phyloP scores from a whole-genome alignment of 176 grass and related monocot genomes.

The Miscanthus lutarioriparius region DNA sequence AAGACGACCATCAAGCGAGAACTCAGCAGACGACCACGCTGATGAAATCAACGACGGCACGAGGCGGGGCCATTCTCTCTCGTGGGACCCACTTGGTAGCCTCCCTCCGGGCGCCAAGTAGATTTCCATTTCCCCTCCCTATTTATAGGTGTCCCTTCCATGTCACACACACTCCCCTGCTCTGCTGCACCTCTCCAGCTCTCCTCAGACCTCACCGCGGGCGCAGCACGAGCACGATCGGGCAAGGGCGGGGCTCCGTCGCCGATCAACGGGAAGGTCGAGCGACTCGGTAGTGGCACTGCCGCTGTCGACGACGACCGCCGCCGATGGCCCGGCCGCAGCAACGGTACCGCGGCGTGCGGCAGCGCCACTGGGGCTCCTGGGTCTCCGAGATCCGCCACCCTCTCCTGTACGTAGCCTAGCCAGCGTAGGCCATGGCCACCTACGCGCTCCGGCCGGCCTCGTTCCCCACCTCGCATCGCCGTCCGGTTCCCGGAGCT shows the following conservation, averaged over 20 bases:
- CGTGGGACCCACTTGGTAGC: not conserved
- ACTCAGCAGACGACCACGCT: not conserved
- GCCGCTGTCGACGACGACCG: not conserved
- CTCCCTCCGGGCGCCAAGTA: not conserved
- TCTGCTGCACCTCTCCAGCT: not conserved
- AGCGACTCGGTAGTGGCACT: not conserved
- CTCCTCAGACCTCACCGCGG: not conserved
- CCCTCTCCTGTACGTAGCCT: slow-evolving; percentile 70
- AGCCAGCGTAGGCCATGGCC: not conserved
- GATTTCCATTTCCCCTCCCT: not conserved
- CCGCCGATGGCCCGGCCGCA: slow-evolving; percentile 57
- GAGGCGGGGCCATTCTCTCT: not conserved
- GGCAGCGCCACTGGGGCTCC: slow-evolving; percentile 97
- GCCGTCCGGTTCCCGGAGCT: not conserved
- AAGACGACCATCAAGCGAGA: too few relatives aligned
- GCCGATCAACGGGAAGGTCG: not conserved
- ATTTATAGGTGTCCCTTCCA: slow-evolving; percentile 40
- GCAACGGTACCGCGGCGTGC: slow-evolving; percentile 74
- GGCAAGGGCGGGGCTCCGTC: not conserved
- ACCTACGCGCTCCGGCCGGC: too few relatives aligned
- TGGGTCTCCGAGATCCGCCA: slow-evolving; percentile 98
- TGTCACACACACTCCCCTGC: not conserved
- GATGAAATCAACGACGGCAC: slow-evolving; percentile 7
- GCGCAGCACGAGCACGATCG: not conserved
- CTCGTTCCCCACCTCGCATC: not conserved